A percentile compares a stretch with the other conserved stretches of the same genome.
Conservation (phyloP, 2,329 filamentous ascomycete species). For the Plenodomus biglobosus region DNA sequence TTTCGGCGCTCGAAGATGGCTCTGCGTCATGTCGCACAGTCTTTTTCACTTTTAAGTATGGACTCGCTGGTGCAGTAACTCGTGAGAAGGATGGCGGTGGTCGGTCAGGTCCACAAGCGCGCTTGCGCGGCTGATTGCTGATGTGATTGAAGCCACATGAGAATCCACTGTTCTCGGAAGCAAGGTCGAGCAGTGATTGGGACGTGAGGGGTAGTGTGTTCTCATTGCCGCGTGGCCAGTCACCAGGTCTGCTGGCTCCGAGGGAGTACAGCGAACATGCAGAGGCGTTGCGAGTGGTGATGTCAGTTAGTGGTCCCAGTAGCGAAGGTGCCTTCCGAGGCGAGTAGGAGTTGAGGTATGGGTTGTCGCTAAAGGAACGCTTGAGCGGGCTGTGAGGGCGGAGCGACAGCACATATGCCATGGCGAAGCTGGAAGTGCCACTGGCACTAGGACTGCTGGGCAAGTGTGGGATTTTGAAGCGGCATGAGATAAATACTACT, state of each 20-base stretch:
- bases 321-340: slow-evolving; percentile 28
- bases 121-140: slow-evolving; percentile 25
- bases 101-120: slow-evolving; percentile 20
- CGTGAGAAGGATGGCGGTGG: slow-evolving; percentile 18
- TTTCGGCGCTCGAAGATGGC: slow-evolving; percentile 9
- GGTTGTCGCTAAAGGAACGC: slow-evolving; percentile 47
- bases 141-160: slow-evolving; percentile 4
- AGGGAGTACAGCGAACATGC: slow-evolving; percentile 41
- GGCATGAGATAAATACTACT: slow-evolving; percentile 45
- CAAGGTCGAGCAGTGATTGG: slow-evolving; percentile 39
- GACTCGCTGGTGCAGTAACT: slow-evolving; percentile 11
- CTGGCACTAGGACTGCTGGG: slow-evolving; percentile 26
- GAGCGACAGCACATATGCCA: slow-evolving; percentile 47
- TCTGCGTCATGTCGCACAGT: slow-evolving; percentile 5
- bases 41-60: slow-evolving; percentile 12
- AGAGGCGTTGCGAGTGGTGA: slow-evolving; percentile 38
- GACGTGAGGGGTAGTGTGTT: slow-evolving; percentile 39
- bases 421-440: slow-evolving; percentile 20
- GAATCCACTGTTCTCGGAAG: slow-evolving; percentile 20
- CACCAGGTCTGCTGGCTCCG: slow-evolving; percentile 21
- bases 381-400: slow-evolving; percentile 45
- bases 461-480: slow-evolving; percentile 21
- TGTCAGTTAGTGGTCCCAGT: slow-evolving; percentile 27
- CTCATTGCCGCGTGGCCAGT: slow-evolving; percentile 33
- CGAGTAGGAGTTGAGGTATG: slow-evolving; percentile 40